Evolutionary conservation across 176 grass and related monocot species (phyloP), one percentile per base, ranked within the genome.

Genomic region (Oryza meyeriana): DNA sequence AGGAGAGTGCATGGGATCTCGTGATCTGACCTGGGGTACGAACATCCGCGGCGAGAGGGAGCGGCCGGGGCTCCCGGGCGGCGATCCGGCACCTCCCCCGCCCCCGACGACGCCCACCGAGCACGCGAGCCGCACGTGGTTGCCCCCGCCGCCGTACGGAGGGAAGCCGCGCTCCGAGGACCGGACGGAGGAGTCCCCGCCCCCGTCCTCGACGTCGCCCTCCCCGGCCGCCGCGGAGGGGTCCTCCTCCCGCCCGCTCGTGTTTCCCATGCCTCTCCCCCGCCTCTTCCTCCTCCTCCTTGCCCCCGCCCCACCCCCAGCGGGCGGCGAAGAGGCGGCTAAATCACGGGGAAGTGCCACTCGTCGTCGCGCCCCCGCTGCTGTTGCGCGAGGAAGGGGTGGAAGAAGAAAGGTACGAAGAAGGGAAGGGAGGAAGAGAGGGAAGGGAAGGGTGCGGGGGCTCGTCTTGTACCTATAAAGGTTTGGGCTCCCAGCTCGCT

Each of bases 11-110:
- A 42, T 28, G 85, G 44, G 77, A 91, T 87, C 89, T 87, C 48
- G 86, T 80, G 76, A 89, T 85, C 81, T 87, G 79, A 94, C 97
- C 97, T 99, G 97, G 42, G 97, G 93, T 55, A 94, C 83, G 85
- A 99, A 99, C 93, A 99, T 95, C 79, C 92, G 97, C 70, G 97
- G 97, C 11, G 97, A 99, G 80, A 88, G 90, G 70, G 97, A 92
- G 44, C 84, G 93, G 36, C 87, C 85, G 14, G 93, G 91, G 83
- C 85, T 95, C 64, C 88, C 85, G 5, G 93, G 97, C 26, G 97
- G 87, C 80, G 87, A 95, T 72, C 72, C 75, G 12, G 71, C 69
- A 7, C 75, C 81, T 2, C 45, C 75, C 4, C 76, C 36, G 6
- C 50, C 48, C 2, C 82, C 78, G 0, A 74, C 70, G 69, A 83